phyloP scores from a whole-genome alignment of 1,284 basidiomycete species.

The Fomes fomentarius region DNA sequence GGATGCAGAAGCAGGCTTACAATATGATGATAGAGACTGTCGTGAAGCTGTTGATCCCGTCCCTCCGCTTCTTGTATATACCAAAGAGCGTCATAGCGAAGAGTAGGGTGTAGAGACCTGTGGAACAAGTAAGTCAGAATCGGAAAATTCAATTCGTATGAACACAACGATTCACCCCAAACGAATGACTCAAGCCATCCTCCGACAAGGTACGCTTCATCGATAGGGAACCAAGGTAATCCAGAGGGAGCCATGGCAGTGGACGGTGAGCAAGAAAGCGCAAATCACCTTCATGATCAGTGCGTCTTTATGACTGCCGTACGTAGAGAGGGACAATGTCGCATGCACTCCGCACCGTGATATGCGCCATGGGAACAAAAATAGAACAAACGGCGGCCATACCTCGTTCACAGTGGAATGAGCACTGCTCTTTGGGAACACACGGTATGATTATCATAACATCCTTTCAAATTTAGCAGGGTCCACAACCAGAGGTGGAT shows the following conservation, averaged over 20 bases:
- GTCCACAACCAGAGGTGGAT: too few relatives aligned
- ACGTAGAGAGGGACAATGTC: too few relatives aligned
- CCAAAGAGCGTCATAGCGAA: constrained; percentile 4
- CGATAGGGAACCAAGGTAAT: constrained; percentile 4
- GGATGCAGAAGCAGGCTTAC: not conserved
- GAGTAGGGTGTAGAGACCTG: constrained; percentile 4
- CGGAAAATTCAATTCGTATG: not conserved
- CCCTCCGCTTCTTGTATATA: constrained; percentile 1
- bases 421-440: not conserved
- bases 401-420: not conserved
- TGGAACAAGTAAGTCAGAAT: not conserved
- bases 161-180: constrained; percentile 8
- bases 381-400: not conserved
- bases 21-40: not conserved
- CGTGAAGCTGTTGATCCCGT: not conserved
- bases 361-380: not conserved
- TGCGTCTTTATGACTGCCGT: not conserved
- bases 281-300: not conserved
- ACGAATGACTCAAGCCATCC: constrained; percentile 10
- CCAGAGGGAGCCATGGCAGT: not conserved
- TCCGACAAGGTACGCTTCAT: constrained; percentile 13
- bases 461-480: too few relatives aligned
- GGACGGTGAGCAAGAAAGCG: not conserved
- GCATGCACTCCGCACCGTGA: not conserved
- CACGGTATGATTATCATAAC: not conserved